Evolutionary conservation across 2,329 filamentous ascomycete genomes (phyloP).

Genomic region (Apiospora arundinis): DNA sequence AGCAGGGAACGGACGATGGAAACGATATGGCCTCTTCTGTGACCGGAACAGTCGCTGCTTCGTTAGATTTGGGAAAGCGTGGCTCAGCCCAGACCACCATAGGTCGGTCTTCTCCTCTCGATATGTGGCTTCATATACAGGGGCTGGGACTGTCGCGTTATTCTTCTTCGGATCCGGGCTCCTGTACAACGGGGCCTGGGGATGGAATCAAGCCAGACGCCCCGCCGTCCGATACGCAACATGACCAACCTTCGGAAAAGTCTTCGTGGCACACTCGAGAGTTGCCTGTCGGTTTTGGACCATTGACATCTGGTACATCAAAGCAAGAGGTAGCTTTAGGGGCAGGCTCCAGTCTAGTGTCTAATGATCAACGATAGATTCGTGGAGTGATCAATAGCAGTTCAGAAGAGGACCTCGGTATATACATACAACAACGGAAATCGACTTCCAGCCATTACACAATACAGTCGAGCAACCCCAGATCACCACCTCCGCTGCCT

Average conservation of each 20-base stretch:
- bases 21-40: background rate
- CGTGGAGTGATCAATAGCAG: background rate
- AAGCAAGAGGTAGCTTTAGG: background rate
- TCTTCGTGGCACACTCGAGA: too few species aligned
- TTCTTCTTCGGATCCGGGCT: conserved; percentile 31
- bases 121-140: conserved; percentile 40
- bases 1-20: background rate
- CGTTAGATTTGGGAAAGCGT: background rate
- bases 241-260: background rate
- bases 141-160: conserved; percentile 31
- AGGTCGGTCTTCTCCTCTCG: conserved; percentile 35
- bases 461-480: conserved; percentile 8
- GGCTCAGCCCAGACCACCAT: background rate
- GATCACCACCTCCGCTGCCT: background rate
- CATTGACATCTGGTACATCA: too few species aligned
- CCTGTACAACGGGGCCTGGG: conserved; percentile 24
- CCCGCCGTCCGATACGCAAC: background rate
- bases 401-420: background rate
- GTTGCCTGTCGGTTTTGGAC: too few species aligned
- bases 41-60: background rate
- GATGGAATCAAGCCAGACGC: background rate
- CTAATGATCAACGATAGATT: background rate
- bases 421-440: background rate
- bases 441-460: conserved; percentile 1
- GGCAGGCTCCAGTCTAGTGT: too few species aligned